These are phyloP conservation scores for Arthrocladium fulminans DNA, from an alignment of 2,329 filamentous ascomycete genomes.

Conservation along the genomic window DNA sequence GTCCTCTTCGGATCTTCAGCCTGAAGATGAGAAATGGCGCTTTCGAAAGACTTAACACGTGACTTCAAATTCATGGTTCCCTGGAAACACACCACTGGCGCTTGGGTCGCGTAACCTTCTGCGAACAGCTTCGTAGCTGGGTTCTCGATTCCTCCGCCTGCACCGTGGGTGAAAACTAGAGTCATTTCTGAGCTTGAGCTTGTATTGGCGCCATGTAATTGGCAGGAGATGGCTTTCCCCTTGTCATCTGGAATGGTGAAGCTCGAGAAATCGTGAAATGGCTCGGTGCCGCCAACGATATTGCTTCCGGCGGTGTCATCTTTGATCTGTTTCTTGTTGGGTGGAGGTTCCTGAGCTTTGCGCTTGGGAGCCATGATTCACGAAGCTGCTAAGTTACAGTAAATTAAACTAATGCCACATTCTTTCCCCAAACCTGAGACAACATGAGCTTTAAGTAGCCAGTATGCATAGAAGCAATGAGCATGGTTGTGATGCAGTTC, in stretches of 20 bases:
- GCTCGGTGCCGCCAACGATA: background rate
- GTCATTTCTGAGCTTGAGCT: background rate
- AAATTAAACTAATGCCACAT: background rate
- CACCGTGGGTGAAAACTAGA: constrained; percentile 22
- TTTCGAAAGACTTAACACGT: constrained; percentile 13
- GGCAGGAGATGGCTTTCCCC: constrained; percentile 2
- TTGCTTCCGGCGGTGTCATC: background rate
- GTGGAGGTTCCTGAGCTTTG: background rate
- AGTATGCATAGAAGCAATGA: no score
- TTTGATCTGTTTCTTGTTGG: background rate
- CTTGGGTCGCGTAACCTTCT: constrained; percentile 12
- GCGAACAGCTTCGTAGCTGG: constrained; percentile 18
- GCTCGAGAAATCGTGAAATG: background rate
- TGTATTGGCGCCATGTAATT: background rate
- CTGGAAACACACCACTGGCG: constrained; percentile 15
- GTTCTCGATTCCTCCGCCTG: constrained; percentile 18
- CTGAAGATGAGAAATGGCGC: constrained; percentile 11
- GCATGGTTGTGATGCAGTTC: no score
- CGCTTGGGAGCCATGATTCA: background rate
- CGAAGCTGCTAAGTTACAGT: background rate
- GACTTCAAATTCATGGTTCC: constrained; percentile 20
- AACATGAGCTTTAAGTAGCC: no score
- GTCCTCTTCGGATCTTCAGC: background rate
- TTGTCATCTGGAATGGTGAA: background rate
- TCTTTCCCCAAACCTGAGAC: no score